Evolutionary conservation across 2,329 filamentous ascomycete genomes (phyloP), one percentile per base, ranked within the genome.

Genomic region (Coniochaeta sp.): DNA sequence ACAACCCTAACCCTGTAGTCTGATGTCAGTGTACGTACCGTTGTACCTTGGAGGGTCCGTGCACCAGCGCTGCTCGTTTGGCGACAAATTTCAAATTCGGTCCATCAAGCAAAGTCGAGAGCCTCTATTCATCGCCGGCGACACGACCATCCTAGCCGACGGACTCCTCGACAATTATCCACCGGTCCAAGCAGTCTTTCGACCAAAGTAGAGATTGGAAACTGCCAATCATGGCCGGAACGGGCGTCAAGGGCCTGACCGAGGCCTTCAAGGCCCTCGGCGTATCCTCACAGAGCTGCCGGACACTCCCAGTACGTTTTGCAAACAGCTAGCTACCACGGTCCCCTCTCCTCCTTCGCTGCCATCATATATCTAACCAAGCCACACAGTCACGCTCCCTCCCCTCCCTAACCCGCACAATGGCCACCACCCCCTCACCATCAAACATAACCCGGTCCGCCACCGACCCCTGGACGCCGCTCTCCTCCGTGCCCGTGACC

Each of bases 401-500:
- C 12, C 54, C 54, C 30, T 55, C 54, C 19, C n/a, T 47, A 36
- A 38, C 16, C 54, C 30, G 82, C 60, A 73, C 81, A 64, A 83
- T 85, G 78, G 83, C 84, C 40, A 84, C 85, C 58, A 79, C 81
- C 61, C 71, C 76, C 10, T 69, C 77, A 7, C 68, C 76, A 7
- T 68, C 76, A 28, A 71, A 75, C 24, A 72, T 73, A 50, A 77
- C 75, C 60, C 70, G 68, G 58, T 73, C 73, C 16, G 69, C 70
- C 36, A 71, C 65, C 66, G 70, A 76, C 34, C 68, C 73, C 10
- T 82, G 76, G 74, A 74, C 77, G 65, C 79, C 80, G 65, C 69
- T 65, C 83, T 84, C 80, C 65, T 86, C 85, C 32, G 90, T 96
- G 60, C 85, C 90, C 59, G 83, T 93, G 63, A 98, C 93, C 59